Evolutionary conservation across 2,329 filamentous ascomycete genomes (phyloP).

Genomic region (Alternaria tenuissima): DNA sequence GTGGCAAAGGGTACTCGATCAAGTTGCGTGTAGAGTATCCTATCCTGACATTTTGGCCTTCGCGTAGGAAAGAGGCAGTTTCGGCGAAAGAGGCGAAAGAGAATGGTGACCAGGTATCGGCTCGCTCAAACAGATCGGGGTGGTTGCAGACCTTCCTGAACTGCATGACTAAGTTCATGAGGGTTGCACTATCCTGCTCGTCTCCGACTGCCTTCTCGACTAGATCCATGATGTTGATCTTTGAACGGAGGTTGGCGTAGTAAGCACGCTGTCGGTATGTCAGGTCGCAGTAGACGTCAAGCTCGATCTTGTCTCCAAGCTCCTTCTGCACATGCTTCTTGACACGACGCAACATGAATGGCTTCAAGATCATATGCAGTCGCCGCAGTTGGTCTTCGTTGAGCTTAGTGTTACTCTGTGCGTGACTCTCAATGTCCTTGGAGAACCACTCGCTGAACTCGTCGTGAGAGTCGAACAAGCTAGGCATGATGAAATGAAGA

Average conservation of each 20-base stretch:
- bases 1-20: constrained; percentile 85
- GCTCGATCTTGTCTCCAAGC: constrained; percentile 97
- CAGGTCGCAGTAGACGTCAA: constrained; percentile 94
- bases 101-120: constrained; percentile 87
- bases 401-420: constrained; percentile 98
- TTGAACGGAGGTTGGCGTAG: constrained; percentile 90
- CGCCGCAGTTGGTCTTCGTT: constrained; percentile 98
- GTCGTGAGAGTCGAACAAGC: constrained; percentile 91
- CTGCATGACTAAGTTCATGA: constrained; percentile 99
- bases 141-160: constrained; percentile 99
- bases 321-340: constrained; percentile 99
- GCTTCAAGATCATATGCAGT: constrained; percentile 98
- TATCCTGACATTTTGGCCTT: constrained; percentile 80
- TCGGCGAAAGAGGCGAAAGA: constrained; percentile 89
- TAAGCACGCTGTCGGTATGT: constrained; percentile 95
- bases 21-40: constrained; percentile 86
- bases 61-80: constrained; percentile 92
- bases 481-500: constrained; percentile 99
- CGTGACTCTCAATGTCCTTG: constrained; percentile 96
- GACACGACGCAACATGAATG: constrained; percentile 98
- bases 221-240: constrained; percentile 98
- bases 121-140: constrained; percentile 93
- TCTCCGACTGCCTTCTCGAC: constrained; percentile 97
- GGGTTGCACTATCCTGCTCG: constrained; percentile 90
- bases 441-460: constrained; percentile 95